phyloP scores from a whole-genome alignment of 495 filamentous ascomycete species.

The Penicillium odoratum region DNA sequence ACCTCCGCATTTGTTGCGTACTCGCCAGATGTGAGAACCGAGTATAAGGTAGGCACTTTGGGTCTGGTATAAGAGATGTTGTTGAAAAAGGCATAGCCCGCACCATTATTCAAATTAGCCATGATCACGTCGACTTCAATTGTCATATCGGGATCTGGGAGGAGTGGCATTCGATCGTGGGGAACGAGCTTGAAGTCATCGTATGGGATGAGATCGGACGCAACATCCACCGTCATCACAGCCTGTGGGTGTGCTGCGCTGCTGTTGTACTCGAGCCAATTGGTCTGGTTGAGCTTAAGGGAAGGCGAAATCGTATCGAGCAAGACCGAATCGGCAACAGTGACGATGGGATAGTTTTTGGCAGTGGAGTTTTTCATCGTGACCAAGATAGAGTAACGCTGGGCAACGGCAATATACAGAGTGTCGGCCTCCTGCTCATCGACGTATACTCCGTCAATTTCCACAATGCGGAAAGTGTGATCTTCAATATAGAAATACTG shows the following conservation, averaged over 20 bases:
- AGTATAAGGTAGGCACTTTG: conserved; percentile 80
- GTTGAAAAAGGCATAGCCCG: conserved; percentile 70
- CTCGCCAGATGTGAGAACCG: conserved; percentile 62
- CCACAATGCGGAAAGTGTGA: conserved; percentile 62
- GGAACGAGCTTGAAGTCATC: conserved; percentile 41
- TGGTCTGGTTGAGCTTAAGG: conserved; percentile 68
- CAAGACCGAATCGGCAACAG: conserved; percentile 32
- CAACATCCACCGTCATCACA: conserved; percentile 49
- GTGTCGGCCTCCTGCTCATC: conserved; percentile 40
- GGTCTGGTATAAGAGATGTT: conserved; percentile 71
- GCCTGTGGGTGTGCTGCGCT: conserved; percentile 51
- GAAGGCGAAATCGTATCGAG: conserved; percentile 30
- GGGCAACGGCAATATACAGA: conserved; percentile 66
- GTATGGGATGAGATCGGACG: conserved; percentile 15
- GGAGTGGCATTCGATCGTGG: conserved; percentile 43
- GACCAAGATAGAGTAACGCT: conserved; percentile 68
- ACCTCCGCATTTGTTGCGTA: conserved; percentile 61
- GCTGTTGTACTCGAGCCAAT: conserved; percentile 74
- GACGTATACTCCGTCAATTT: conserved; percentile 53
- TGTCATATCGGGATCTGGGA: conserved; percentile 27
- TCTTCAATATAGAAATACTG: conserved; percentile 79
- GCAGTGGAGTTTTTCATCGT: conserved; percentile 60
- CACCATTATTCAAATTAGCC: conserved; percentile 46
- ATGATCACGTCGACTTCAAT: conserved; percentile 41
- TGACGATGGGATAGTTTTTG: conserved; percentile 66